phyloP scores from a whole-genome alignment of 208 protist genomes.

The Leishmania arabica region DNA sequence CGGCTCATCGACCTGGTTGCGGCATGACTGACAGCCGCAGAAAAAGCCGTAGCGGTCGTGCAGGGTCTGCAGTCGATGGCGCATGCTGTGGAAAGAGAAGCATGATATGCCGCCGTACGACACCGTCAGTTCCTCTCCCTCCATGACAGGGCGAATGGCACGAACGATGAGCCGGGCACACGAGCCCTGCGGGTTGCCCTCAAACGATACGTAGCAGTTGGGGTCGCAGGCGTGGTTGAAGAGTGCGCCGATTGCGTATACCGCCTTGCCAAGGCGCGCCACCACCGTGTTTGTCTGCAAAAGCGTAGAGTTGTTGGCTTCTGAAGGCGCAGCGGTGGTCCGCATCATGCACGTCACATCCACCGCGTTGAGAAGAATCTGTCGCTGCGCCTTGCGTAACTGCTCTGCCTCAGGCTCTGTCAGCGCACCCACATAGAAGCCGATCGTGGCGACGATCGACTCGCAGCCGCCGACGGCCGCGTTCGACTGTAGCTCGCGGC shows the following conservation, averaged over 20 bases:
- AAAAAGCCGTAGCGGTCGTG: constrained; percentile 77
- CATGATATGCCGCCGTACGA: constrained; percentile 71
- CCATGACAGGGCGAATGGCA: constrained; percentile 61
- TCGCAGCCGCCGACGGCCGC: constrained; percentile 70
- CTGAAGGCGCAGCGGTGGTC: constrained; percentile 26
- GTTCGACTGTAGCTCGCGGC: constrained; percentile 58
- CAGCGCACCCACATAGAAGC: constrained; percentile 68
- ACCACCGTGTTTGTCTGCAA: constrained; percentile 54
- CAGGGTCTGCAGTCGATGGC: constrained; percentile 67
- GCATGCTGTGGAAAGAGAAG: constrained; percentile 80
- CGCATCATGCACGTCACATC: constrained; percentile 66
- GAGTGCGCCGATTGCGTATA: constrained; percentile 64
- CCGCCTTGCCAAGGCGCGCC: constrained; percentile 61
- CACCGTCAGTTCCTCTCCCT: constrained; percentile 83
- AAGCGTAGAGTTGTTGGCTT: constrained; percentile 27
- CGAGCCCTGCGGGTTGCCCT: constrained; percentile 74
- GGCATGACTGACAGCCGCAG: constrained; percentile 69
- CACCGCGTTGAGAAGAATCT: constrained; percentile 66
- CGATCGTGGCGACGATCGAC: constrained; percentile 61
- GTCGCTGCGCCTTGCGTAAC: constrained; percentile 72
- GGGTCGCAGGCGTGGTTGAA: constrained; percentile 88
- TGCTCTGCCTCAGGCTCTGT: constrained; percentile 57
- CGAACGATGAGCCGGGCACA: constrained; percentile 58
- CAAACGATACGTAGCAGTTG: constrained; percentile 83
- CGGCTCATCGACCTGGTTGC: constrained; percentile 70